phyloP scores from a whole-genome alignment of 2,329 filamentous ascomycete species.

The Ophiostoma perfectum region DNA sequence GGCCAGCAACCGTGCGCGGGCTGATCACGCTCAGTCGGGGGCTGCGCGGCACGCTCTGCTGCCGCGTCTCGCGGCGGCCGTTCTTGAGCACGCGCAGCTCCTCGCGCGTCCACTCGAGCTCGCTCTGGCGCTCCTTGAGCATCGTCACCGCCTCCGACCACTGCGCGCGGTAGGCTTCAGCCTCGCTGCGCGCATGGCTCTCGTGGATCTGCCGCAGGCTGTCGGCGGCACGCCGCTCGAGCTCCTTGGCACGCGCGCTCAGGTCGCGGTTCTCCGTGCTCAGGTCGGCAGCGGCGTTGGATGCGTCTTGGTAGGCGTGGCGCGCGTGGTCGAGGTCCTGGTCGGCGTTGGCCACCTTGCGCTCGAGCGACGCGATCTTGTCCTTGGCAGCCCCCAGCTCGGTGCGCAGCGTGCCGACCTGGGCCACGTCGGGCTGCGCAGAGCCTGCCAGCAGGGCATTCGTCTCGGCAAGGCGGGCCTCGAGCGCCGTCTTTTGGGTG shows the following conservation, averaged over 20 bases:
- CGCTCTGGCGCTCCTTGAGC: slow-evolving; percentile 47
- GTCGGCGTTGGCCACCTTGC: slow-evolving; percentile 35
- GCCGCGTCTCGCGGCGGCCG: slow-evolving; percentile 51
- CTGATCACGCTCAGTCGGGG: slow-evolving; percentile 52
- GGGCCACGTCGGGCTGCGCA: slow-evolving; percentile 35
- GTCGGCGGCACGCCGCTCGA: slow-evolving; percentile 40
- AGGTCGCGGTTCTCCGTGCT: slow-evolving; percentile 45
- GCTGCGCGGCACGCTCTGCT: slow-evolving; percentile 53
- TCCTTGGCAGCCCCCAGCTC: slow-evolving; percentile 38
- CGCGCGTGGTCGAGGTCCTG: slow-evolving; percentile 53
- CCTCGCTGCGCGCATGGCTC: slow-evolving; percentile 39
- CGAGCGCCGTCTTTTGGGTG: slow-evolving; percentile 35
- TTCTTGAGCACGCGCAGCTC: slow-evolving; percentile 46
- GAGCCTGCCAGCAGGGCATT: slow-evolving; percentile 32
- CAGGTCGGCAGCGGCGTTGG: slow-evolving; percentile 43
- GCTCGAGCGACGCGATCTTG: slow-evolving; percentile 38
- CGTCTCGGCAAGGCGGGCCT: slow-evolving; percentile 36
- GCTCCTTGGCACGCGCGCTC: slow-evolving; percentile 37
- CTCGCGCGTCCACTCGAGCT: slow-evolving; percentile 44
- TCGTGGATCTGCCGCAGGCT: slow-evolving; percentile 46
- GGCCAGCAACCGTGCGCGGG: slow-evolving; percentile 35
- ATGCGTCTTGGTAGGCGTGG: slow-evolving; percentile 54
- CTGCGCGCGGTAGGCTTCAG: slow-evolving; percentile 35
- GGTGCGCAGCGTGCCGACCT: slow-evolving; percentile 39
- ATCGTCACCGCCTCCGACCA: slow-evolving; percentile 40